These are phyloP conservation scores for Corynespora cassiicola DNA, from an alignment of 2,329 filamentous ascomycete species.

Conservation along the genomic window DNA sequence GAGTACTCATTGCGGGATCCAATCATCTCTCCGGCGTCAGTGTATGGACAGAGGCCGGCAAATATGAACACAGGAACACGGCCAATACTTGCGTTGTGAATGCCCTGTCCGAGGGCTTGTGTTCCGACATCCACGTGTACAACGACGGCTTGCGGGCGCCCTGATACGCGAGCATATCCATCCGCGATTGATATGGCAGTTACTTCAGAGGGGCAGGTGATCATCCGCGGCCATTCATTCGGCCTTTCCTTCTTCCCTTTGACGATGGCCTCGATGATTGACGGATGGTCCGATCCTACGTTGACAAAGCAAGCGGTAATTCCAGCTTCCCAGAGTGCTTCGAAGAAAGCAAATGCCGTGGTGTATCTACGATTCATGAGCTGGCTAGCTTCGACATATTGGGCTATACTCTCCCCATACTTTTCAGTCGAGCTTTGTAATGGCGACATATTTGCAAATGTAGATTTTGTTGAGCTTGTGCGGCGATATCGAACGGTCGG, in stretches of 20 bases:
- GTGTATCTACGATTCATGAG: too few species aligned
- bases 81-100: constrained; percentile 59
- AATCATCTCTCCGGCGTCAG: constrained; percentile 51
- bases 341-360: constrained; percentile 20
- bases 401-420: too few species aligned
- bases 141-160: constrained; percentile 74
- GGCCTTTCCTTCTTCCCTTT: constrained; percentile 22
- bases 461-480: too few species aligned
- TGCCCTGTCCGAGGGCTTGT: constrained; percentile 72
- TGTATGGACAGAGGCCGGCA: constrained; percentile 53
- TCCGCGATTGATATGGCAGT: constrained; percentile 24
- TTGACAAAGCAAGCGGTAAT: constrained; percentile 25
- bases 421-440: too few species aligned
- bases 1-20: constrained; percentile 48
- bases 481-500: too few species aligned
- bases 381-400: too few species aligned
- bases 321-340: constrained; percentile 20
- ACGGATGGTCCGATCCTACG: constrained; percentile 30
- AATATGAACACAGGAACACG: constrained; percentile 48
- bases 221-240: constrained; percentile 15
- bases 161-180: constrained; percentile 55
- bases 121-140: constrained; percentile 77
- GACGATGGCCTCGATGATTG: constrained; percentile 27
- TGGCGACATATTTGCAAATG: too few species aligned
- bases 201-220: constrained; percentile 24